Conservation (phyloP, 2,329 filamentous ascomycete genomes). For the Apiospora kogelbergensis region DNA sequence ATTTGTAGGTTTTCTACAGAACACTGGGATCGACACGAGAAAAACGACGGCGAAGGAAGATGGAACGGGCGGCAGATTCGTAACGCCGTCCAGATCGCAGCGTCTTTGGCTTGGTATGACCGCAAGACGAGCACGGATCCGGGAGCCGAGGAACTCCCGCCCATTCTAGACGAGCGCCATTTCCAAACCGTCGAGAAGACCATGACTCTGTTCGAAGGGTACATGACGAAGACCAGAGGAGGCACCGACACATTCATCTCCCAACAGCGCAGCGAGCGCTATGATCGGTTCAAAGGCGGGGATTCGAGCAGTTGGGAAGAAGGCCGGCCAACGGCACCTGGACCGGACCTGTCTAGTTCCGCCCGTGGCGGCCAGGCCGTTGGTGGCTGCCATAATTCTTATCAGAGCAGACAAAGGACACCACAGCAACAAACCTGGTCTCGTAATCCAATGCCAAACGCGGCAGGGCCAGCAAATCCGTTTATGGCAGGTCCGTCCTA, state of each 20-base stretch:
- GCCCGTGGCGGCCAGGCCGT: background rate
- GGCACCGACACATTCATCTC: conserved; percentile 11
- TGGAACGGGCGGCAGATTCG: conserved; percentile 18
- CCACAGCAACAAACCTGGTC: no score
- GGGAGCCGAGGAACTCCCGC: background rate
- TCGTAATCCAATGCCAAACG: no score
- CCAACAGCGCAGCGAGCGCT: conserved; percentile 13
- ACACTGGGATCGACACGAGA: conserved; percentile 5
- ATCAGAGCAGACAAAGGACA: no score
- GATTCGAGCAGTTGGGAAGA: background rate
- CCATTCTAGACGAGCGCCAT: background rate
- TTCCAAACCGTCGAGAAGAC: conserved; percentile 12
- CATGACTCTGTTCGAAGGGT: conserved; percentile 14
- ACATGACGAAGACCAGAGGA: conserved; percentile 14
- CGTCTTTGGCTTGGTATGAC: conserved; percentile 15
- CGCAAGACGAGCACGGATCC: background rate
- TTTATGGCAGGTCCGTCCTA: no score
- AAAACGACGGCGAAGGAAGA: conserved; percentile 11
- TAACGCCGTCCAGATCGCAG: conserved; percentile 15
- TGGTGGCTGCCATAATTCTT: background rate
- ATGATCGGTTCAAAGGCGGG: background rate
- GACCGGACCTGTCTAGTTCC: background rate
- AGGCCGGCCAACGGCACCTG: background rate
- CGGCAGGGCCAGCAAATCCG: no score
- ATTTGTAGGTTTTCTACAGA: background rate